These are phyloP conservation scores for Cadophora sp. DNA, from an alignment of 2,329 filamentous ascomycete species.

Conservation along the genomic window DNA sequence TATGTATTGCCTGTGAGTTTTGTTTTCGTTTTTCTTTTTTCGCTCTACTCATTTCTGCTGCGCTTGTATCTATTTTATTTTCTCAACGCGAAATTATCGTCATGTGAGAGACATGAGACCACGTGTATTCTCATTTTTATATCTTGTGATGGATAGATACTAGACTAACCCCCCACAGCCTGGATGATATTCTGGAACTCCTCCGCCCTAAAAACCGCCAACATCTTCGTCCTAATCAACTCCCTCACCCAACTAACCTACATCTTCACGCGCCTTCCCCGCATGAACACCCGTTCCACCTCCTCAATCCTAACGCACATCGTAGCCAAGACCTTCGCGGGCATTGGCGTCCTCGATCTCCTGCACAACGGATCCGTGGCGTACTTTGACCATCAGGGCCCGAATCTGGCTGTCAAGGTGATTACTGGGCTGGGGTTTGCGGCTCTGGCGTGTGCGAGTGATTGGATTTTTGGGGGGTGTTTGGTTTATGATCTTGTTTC, in stretches of 20 bases:
- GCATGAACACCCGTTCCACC: conserved; percentile 56
- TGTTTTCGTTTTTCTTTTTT: too few species aligned
- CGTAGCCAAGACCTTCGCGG: conserved; percentile 64
- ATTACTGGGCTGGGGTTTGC: conserved; percentile 61
- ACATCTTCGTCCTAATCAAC: conserved; percentile 63
- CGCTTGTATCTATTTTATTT: not conserved
- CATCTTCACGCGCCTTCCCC: conserved; percentile 53
- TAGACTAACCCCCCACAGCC: conserved; percentile 40
- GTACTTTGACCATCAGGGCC: conserved; percentile 57
- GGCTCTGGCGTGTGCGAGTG: conserved; percentile 54
- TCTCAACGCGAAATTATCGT: not conserved
- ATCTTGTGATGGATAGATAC: not conserved
- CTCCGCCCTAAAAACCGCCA: conserved; percentile 55
- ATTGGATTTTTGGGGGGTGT: conserved; percentile 67
- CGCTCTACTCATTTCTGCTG: too few species aligned
- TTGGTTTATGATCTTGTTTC: conserved; percentile 64
- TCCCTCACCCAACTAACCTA: conserved; percentile 61
- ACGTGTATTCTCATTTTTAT: not conserved
- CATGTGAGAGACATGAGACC: not conserved
- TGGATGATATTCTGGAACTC: conserved; percentile 70
- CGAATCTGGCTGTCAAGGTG: conserved; percentile 54
- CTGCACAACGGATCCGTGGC: conserved; percentile 64
- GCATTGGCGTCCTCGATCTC: conserved; percentile 64
- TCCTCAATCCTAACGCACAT: conserved; percentile 62
- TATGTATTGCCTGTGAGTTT: conserved; percentile 63